phyloP scores from a whole-genome alignment of 2,329 filamentous ascomycete species.

The Beauveria bassiana region DNA sequence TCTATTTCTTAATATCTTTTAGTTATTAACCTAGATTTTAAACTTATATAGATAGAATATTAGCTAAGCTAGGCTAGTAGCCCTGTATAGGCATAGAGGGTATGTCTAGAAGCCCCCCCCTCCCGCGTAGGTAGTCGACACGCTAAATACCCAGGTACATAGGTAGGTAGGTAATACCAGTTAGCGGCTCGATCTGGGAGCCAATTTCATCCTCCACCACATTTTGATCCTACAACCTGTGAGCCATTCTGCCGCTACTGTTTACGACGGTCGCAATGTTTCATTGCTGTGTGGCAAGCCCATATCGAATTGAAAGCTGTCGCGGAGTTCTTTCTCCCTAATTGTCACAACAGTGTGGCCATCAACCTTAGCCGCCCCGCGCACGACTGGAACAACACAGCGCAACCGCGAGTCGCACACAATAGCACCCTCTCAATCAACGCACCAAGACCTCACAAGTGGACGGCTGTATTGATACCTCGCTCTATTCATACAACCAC shows the following conservation, averaged over 20 bases:
- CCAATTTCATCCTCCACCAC: not conserved
- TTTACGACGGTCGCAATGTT: not conserved
- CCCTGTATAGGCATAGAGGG: too few species aligned
- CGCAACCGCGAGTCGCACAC: not conserved
- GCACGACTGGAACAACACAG: not conserved
- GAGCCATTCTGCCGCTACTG: not conserved
- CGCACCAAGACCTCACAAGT: not conserved
- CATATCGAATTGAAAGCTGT: not conserved
- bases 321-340: not conserved
- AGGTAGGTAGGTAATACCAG: not conserved
- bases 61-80: too few species aligned
- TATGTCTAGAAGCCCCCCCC: too few species aligned
- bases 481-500: not conserved
- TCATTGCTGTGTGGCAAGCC: not conserved
- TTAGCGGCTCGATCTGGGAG: not conserved
- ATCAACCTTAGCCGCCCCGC: not conserved
- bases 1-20: too few species aligned
- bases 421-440: constrained; percentile 6
- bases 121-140: too few species aligned
- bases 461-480: not conserved
- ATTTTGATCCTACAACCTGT: not conserved
- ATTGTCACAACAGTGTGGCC: not conserved
- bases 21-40: too few species aligned
- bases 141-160: not conserved
- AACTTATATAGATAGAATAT: too few species aligned